A percentile compares a stretch with the other conserved stretches of the same genome.
These are phyloP conservation scores for Erodium trifolium DNA, from an alignment of 441 rosid genomes.

Conservation along the genomic window DNA sequence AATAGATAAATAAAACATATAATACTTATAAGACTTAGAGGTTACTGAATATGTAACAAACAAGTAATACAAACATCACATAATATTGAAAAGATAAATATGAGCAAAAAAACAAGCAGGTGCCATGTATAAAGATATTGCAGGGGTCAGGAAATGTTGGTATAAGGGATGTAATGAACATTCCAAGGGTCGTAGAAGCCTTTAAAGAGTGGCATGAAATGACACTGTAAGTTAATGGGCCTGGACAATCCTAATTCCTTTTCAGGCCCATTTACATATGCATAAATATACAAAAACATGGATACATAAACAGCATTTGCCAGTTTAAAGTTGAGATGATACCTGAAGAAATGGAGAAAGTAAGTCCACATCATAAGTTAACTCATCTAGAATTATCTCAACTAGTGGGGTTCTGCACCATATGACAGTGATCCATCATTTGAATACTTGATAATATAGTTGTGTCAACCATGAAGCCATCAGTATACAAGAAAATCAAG, in stretches of 20 bases:
- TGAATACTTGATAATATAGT: not conserved
- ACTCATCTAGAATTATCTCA: slow-evolving; percentile 62
- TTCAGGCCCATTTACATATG: not conserved
- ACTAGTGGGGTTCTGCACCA: slow-evolving; percentile 61
- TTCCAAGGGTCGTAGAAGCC: not conserved
- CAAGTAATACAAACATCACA: not conserved
- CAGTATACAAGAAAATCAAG: slow-evolving; percentile 14
- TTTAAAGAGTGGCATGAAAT: not conserved
- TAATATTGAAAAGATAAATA: not conserved
- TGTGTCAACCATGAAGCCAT: not conserved
- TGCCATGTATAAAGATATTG: not conserved
- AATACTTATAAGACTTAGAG: not conserved
- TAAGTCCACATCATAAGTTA: slow-evolving; percentile 38
- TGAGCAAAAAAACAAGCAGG: not conserved
- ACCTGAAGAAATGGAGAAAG: slow-evolving; percentile 43
- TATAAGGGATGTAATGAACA: not conserved
- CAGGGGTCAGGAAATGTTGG: not conserved
- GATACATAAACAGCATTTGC: not conserved
- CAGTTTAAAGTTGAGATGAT: slow-evolving; percentile 7
- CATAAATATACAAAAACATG: no score
- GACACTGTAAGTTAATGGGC: not conserved
- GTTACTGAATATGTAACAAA: slow-evolving; percentile 2
- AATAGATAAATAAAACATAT: not conserved
- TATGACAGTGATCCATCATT: slow-evolving; percentile 13
- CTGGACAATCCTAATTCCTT: not conserved